Percentiles rank a stretch among this genome's conserved stretches.
Conservation (phyloP, 495 filamentous ascomycete species). For the Penicillium canariense region DNA sequence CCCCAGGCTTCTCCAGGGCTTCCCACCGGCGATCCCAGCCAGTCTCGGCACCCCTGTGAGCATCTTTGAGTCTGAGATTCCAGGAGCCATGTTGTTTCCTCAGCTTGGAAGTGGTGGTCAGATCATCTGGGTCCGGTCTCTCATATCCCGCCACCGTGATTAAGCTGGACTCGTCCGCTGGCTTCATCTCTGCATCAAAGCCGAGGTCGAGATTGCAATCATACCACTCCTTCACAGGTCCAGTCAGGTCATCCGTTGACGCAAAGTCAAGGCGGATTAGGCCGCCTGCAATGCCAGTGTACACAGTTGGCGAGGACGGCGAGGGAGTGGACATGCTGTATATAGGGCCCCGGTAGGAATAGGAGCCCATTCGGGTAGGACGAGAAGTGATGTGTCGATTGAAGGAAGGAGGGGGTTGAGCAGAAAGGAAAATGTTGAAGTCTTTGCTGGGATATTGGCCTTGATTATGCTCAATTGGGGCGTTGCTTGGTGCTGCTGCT, state of each 20-base stretch:
- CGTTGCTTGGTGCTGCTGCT: slow-evolving; percentile 2
- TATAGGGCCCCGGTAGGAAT: slow-evolving; percentile 46
- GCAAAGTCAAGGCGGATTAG: slow-evolving; percentile 55
- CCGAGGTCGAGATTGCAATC: slow-evolving; percentile 29
- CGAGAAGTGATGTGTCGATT: slow-evolving; percentile 5
- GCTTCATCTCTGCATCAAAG: slow-evolving; percentile 1
- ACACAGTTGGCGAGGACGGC: slow-evolving; percentile 52
- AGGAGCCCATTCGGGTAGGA: slow-evolving; percentile 5
- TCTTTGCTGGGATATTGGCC: slow-evolving; percentile 26
- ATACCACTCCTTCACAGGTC: slow-evolving; percentile 34
- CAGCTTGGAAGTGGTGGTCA: slow-evolving; percentile 34
- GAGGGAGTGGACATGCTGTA: slow-evolving; percentile 61
- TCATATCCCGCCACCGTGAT: slow-evolving; percentile 43
- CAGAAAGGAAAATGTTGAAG: slow-evolving; percentile 41
- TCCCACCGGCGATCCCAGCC: slow-evolving; percentile 44
- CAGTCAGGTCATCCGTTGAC: slow-evolving; percentile 43
- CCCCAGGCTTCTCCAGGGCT: slow-evolving; percentile 25
- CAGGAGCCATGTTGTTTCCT: slow-evolving; percentile 36
- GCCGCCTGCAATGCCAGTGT: slow-evolving; percentile 52
- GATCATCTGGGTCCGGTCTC: slow-evolving; percentile 33
- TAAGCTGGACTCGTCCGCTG: slow-evolving; percentile 1
- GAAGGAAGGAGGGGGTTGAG: slow-evolving; percentile 15
- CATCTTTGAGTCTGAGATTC: slow-evolving; percentile 15
- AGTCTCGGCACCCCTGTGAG: slow-evolving; percentile 21
- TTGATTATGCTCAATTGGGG: not conserved